Evolutionary conservation across 257 asterid genomes (phyloP).

Genomic region (Solanum chilense): DNA sequence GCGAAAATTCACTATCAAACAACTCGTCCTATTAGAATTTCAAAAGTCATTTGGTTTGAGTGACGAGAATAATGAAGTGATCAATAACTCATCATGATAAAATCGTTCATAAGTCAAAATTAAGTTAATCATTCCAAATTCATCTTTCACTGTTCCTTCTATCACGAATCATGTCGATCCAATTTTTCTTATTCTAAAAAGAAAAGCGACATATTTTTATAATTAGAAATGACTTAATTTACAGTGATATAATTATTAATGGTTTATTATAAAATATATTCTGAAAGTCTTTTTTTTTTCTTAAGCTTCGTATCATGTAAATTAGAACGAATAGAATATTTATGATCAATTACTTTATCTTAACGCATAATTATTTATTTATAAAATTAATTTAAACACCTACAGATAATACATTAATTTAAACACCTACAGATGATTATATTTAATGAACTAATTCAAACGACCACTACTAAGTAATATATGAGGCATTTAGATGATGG

Average conservation of each 20-base stretch:
- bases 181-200: too few species aligned
- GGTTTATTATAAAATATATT: too few species aligned
- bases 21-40: too few species aligned
- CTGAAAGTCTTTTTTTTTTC: too few species aligned
- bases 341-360: background rate
- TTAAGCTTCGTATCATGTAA: too few species aligned
- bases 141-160: too few species aligned
- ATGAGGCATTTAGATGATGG: too few species aligned
- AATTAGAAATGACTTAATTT: too few species aligned
- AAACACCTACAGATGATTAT: background rate
- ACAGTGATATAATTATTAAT: too few species aligned
- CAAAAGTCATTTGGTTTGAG: background rate
- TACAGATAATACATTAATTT: background rate
- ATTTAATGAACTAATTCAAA: background rate
- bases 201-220: background rate
- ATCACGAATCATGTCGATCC: rapidly evolving
- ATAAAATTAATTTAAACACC: background rate
- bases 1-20: background rate
- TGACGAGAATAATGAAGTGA: background rate
- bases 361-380: background rate
- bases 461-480: background rate
- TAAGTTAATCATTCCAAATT: background rate
- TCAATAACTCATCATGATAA: too few species aligned
- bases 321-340: too few species aligned
- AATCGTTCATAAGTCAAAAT: background rate